phyloP scores from a whole-genome alignment of 2,329 filamentous ascomycete species.

The Lojkania enalia region DNA sequence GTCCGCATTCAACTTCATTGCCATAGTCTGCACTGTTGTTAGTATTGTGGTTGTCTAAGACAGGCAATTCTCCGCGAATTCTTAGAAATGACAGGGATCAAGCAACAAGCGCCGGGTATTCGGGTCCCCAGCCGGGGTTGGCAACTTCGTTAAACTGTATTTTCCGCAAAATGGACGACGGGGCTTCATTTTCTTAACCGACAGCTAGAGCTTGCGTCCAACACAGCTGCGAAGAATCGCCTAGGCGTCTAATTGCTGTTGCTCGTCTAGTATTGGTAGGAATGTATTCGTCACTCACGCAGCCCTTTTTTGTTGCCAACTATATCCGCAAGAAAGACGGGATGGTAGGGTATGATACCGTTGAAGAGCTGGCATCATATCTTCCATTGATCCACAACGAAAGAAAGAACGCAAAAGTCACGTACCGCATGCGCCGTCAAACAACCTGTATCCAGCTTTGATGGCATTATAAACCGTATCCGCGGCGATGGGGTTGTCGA shows the following conservation, averaged over 20 bases:
- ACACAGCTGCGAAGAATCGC: too few relatives aligned
- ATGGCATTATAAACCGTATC: constrained; percentile 43
- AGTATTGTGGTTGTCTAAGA: constrained; percentile 3
- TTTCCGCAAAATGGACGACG: not conserved
- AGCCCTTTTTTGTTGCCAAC: too few relatives aligned
- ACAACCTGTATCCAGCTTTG: constrained; percentile 43
- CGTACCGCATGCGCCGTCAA: constrained; percentile 44
- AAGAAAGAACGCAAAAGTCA: too few relatives aligned
- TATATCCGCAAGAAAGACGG: constrained; percentile 15
- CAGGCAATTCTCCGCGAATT: not conserved
- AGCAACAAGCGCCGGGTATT: not conserved
- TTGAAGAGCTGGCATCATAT: too few relatives aligned
- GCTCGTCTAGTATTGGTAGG: too few relatives aligned
- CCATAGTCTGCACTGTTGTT: constrained; percentile 36
- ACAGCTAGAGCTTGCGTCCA: too few relatives aligned
- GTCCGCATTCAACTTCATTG: constrained; percentile 43
- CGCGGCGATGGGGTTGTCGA: constrained; percentile 36
- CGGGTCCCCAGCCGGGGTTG: not conserved
- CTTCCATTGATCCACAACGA: too few relatives aligned
- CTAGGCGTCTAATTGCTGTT: too few relatives aligned
- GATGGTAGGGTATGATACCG: too few relatives aligned
- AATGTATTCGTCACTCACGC: too few relatives aligned
- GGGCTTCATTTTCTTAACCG: not conserved
- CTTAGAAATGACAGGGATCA: not conserved
- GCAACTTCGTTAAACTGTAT: too few relatives aligned